Percentiles rank a stretch among this genome's conserved stretches.
Evolutionary conservation across 2,329 filamentous ascomycete genomes (phyloP).

Genomic region (Cordyceps javanica): DNA sequence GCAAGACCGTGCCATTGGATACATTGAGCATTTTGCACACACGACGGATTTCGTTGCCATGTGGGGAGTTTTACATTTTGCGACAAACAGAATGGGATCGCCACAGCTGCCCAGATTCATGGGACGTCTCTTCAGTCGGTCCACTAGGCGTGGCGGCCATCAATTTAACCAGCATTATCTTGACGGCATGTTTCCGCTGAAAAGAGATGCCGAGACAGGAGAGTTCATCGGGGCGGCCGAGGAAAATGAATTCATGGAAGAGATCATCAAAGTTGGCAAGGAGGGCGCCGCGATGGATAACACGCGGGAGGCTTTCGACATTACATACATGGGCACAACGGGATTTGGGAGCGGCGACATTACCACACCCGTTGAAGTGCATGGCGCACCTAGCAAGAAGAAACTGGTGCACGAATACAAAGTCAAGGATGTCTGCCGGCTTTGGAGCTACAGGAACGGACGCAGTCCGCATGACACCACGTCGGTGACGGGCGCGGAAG

Average conservation of each 20-base stretch:
- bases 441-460: conserved; percentile 60
- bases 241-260: conserved; percentile 56
- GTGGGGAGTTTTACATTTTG: conserved; percentile 69
- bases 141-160: conserved; percentile 45
- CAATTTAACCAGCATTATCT: conserved; percentile 57
- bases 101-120: conserved; percentile 53
- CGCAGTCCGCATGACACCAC: conserved; percentile 41
- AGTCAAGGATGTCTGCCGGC: conserved; percentile 54
- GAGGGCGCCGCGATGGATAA: conserved; percentile 38
- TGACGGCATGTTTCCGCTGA: conserved; percentile 54
- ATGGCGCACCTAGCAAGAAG: conserved; percentile 24
- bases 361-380: conserved; percentile 31
- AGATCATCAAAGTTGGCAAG: conserved; percentile 40
- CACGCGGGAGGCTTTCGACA: conserved; percentile 41
- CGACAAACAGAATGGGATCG: conserved; percentile 34
- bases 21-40: conserved; percentile 79
- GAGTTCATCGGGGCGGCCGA: conserved; percentile 38
- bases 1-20: conserved; percentile 50
- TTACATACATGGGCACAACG: conserved; percentile 38
- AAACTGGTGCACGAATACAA: conserved; percentile 32
- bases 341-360: conserved; percentile 32
- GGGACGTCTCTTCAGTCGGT: conserved; percentile 53
- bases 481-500: conserved; percentile 28
- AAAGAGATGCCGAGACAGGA: conserved; percentile 34
- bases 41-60: conserved; percentile 66